Evolutionary conservation across 345 rosid genomes (phyloP), one percentile per base, ranked within the genome.

Genomic region (Erucastrum elatum): DNA sequence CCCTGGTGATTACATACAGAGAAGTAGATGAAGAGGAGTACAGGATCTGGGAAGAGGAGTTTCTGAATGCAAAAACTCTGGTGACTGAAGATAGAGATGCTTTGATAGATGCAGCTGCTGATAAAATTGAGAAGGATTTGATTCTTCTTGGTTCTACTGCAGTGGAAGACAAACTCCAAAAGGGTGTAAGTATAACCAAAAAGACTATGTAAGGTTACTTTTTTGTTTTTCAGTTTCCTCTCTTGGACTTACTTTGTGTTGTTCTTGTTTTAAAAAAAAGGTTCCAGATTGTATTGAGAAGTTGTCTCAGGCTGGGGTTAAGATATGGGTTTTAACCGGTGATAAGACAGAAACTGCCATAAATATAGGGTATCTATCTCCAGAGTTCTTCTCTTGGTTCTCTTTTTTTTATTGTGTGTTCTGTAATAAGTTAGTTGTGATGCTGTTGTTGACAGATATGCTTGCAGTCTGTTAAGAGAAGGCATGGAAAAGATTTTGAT

Each of bases 71-170:
- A 75, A 91, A 92, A 78, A 76, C 66, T 83, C 69, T 87, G 78
- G 60, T 91, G 6, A 76, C 85, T 79, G 85, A 85, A 39, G 84
- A 90, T 56, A 78, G 90, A 78, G 95, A 89, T 74, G 86, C 58
- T 41, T 66, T 80, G 64, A 69, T 91, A 71, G 92, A 87, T 64
- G 70, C 75, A 16, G 71, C 87, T 61, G 94, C 95, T 75, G 91
- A 84, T 62, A 82, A 81, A 46, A 88, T 94, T 46, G 98, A 94
- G 77, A 84, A 75, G 76, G 87, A 90, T 66, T 84, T 94, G 39
- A 70, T 88, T 79, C 98, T 94, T 67, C 93, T 94, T 75, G 98
- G 98, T 55, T 94, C 95, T 55, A 92, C 98, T 76, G 98, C 95
- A 13, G 95, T 94, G 53, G 97, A 92, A 84, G 99, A 94, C 83